A percentile compares a stretch with the other conserved stretches of the same genome.
Evolutionary conservation across 2,329 filamentous ascomycete species (phyloP).

Genomic region (Colletotrichum destructivum): DNA sequence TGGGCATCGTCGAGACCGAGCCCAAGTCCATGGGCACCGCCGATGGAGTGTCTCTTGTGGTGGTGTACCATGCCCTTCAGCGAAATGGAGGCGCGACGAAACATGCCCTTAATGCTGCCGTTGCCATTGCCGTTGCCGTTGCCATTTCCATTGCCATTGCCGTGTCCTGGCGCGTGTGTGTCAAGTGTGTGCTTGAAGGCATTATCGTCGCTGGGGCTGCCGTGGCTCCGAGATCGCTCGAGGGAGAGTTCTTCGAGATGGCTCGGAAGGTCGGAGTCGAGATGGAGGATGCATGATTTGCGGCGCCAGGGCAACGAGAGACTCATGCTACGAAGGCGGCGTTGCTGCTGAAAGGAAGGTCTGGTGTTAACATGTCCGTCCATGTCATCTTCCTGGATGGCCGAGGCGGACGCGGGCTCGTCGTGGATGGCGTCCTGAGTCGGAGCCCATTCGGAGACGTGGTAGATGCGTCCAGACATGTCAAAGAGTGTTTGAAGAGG

Average conservation of each 20-base stretch:
- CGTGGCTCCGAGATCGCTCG: slow-evolving; percentile 31
- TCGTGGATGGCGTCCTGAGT: slow-evolving; percentile 61
- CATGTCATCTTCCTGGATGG: slow-evolving; percentile 42
- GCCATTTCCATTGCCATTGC: slow-evolving; percentile 60
- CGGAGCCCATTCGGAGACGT: slow-evolving; percentile 59
- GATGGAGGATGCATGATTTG: slow-evolving; percentile 57
- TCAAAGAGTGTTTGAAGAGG: slow-evolving; percentile 12
- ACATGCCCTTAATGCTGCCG: slow-evolving; percentile 63
- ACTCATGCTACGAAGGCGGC: slow-evolving; percentile 64
- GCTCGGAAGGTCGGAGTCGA: slow-evolving; percentile 52
- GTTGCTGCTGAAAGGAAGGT: slow-evolving; percentile 51
- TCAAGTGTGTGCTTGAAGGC: slow-evolving; percentile 51
- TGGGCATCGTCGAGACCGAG: slow-evolving; percentile 44
- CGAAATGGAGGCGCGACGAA: slow-evolving; percentile 70
- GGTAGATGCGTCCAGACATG: slow-evolving; percentile 57
- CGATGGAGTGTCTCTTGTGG: slow-evolving; percentile 59
- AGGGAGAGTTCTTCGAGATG: slow-evolving; percentile 55
- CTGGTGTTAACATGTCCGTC: slow-evolving; percentile 43
- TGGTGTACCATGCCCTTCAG: slow-evolving; percentile 65
- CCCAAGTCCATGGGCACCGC: slow-evolving; percentile 48
- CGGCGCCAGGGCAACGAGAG: slow-evolving; percentile 66
- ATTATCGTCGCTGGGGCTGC: slow-evolving; percentile 49
- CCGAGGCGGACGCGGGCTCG: slow-evolving; percentile 44
- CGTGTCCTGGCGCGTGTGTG: slow-evolving; percentile 46
- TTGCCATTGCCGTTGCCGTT: slow-evolving; percentile 53